Conservation (phyloP, 2,329 filamentous ascomycete species). For the Basipetospora sp. region DNA sequence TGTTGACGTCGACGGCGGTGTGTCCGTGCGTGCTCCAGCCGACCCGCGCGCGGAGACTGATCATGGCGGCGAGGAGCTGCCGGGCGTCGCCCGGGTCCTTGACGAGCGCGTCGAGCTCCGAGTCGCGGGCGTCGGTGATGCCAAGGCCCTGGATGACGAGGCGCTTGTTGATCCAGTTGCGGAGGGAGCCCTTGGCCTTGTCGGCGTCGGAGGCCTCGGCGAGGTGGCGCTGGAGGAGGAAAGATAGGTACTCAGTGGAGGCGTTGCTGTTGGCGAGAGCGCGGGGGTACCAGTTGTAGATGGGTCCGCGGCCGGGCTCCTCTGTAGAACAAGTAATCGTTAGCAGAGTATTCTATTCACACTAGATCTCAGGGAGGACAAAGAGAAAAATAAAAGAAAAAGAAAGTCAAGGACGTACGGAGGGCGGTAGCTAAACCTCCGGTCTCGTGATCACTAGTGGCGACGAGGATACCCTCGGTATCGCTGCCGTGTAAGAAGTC, state of each 20-base stretch:
- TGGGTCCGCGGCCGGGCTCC: conserved; percentile 35
- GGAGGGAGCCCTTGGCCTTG: conserved; percentile 26
- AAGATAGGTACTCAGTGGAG: conserved; percentile 56
- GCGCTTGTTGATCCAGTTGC: conserved; percentile 51
- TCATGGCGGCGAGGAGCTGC: conserved; percentile 61
- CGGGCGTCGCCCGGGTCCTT: conserved; percentile 38
- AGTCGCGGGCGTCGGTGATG: conserved; percentile 54
- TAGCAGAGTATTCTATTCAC: neutral
- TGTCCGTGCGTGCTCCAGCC: conserved; percentile 94
- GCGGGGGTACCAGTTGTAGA: conserved; percentile 65
- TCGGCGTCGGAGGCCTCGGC: conserved; percentile 17
- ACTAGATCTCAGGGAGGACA: neutral
- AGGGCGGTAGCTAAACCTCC: conserved; percentile 72
- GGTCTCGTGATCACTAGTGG: conserved; percentile 92
- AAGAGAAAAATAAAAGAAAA: too few species aligned
- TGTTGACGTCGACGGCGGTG: conserved; percentile 86
- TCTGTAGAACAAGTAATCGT: conserved; percentile 24
- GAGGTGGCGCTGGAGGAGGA: conserved; percentile 47
- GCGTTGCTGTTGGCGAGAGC: conserved; percentile 65
- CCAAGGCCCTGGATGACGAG: conserved; percentile 60
- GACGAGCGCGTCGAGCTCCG: conserved; percentile 55
- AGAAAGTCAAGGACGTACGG: too few species aligned
- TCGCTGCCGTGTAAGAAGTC: conserved; percentile 67
- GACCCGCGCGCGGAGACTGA: conserved; percentile 73
- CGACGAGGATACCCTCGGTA: conserved; percentile 66